Conservation (phyloP, 768 basidiomycete genomes). For the Tulasnella sp. region DNA sequence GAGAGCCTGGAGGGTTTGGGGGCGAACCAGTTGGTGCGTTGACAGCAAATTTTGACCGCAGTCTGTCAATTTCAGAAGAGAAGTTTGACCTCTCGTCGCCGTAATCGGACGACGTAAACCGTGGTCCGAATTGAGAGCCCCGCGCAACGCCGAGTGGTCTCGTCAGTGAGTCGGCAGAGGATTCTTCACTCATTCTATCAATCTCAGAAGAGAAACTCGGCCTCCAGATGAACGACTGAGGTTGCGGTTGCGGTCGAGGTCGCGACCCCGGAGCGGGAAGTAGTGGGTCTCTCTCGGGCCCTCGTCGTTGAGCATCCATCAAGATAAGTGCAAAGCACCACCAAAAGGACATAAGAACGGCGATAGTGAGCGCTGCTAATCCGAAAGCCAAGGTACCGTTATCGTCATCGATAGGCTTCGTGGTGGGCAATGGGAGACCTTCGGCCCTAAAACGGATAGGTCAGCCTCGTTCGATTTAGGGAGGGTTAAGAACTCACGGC, state of each 20-base stretch:
- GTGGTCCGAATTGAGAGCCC: no score
- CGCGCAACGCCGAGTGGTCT: no score
- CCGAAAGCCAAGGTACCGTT: neutral
- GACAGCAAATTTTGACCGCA: no score
- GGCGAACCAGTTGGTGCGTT: no score
- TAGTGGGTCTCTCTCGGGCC: neutral
- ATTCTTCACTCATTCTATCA: no score
- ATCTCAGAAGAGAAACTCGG: no score
- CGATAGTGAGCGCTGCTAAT: neutral
- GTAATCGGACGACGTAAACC: no score
- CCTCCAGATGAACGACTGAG: no score
- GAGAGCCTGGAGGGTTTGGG: no score
- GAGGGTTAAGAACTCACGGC: neutral
- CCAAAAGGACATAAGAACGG: neutral
- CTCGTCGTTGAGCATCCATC: neutral
- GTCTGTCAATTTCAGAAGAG: neutral
- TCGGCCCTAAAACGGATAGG: neutral
- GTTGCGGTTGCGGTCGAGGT: no score
- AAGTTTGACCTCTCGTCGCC: no score
- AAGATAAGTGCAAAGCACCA: neutral
- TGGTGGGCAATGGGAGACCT: neutral
- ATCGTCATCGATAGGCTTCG: neutral
- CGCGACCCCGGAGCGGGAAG: neutral
- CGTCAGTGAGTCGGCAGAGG: no score
- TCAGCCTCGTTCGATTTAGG: neutral